Percentiles rank a stretch among this genome's conserved stretches.
Evolutionary conservation across 2,329 filamentous ascomycete genomes (phyloP).

Genomic region (Periconia sp.): DNA sequence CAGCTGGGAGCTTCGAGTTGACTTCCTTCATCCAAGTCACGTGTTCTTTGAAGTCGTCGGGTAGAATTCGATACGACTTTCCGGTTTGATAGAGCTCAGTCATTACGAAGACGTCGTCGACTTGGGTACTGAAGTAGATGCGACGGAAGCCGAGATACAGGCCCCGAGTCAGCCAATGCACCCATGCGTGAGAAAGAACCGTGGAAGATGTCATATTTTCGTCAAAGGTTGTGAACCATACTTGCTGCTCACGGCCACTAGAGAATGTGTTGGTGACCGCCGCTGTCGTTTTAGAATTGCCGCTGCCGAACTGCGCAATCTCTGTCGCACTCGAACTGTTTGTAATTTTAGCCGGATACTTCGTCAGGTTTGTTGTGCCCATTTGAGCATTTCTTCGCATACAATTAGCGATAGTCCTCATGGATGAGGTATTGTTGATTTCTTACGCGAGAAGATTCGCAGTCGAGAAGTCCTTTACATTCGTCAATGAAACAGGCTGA

Average conservation of each 20-base stretch:
- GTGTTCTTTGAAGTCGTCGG: constrained; percentile 27
- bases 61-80: constrained; percentile 54
- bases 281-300: constrained; percentile 47
- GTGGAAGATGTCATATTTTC: constrained; percentile 58
- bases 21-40: constrained; percentile 28
- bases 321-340: constrained; percentile 57
- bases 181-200: constrained; percentile 65
- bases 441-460: constrained; percentile 56
- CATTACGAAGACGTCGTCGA: constrained; percentile 66
- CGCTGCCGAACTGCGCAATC: constrained; percentile 59
- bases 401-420: background rate
- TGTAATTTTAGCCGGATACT: constrained; percentile 63
- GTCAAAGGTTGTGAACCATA: constrained; percentile 61
- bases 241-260: constrained; percentile 61
- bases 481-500: constrained; percentile 53
- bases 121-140: constrained; percentile 60
- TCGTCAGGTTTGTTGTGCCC: constrained; percentile 49
- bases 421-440: background rate
- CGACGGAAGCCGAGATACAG: constrained; percentile 61
- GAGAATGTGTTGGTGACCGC: constrained; percentile 63
- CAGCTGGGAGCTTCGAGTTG: constrained; percentile 26
- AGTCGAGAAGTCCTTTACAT: constrained; percentile 58
- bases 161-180: constrained; percentile 65
- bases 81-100: constrained; percentile 47
- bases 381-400: constrained; percentile 20